These are phyloP conservation scores for Aphanomyces astaci DNA, from an alignment of 352 stramenopile species.

Conservation along the genomic window DNA sequence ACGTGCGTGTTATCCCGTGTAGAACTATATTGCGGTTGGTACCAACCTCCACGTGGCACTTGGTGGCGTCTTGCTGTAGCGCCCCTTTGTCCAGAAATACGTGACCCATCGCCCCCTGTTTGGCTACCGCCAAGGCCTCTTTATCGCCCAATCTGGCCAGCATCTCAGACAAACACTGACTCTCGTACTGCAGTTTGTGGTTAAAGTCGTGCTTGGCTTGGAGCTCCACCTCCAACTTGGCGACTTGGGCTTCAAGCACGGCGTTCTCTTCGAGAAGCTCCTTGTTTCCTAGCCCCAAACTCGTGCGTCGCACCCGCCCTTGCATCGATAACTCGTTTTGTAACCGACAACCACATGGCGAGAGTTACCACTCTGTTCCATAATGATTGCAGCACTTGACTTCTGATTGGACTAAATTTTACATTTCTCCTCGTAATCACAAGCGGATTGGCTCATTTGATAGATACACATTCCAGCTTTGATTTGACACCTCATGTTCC, in stretches of 20 bases:
- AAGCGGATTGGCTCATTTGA: no score
- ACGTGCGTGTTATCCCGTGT: neutral
- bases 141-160: neutral
- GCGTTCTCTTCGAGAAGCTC: neutral
- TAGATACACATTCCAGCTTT: no score
- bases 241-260: neutral
- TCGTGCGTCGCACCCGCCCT: neutral
- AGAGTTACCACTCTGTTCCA: no score
- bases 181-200: neutral
- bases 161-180: neutral
- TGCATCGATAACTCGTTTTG: neutral
- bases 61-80: neutral
- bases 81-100: neutral
- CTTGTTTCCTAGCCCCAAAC: neutral
- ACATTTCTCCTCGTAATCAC: no score
- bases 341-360: no score
- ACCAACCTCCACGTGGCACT: neutral
- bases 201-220: neutral
- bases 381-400: no score
- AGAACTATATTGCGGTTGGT: neutral
- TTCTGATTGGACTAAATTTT: no score
- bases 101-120: neutral
- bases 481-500: no score
- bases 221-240: neutral
- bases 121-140: neutral